Evolutionary conservation across 1,139 yeast genomes (phyloP), one percentile per base, ranked within the genome.

Genomic region (Scheffersomyces titani): DNA sequence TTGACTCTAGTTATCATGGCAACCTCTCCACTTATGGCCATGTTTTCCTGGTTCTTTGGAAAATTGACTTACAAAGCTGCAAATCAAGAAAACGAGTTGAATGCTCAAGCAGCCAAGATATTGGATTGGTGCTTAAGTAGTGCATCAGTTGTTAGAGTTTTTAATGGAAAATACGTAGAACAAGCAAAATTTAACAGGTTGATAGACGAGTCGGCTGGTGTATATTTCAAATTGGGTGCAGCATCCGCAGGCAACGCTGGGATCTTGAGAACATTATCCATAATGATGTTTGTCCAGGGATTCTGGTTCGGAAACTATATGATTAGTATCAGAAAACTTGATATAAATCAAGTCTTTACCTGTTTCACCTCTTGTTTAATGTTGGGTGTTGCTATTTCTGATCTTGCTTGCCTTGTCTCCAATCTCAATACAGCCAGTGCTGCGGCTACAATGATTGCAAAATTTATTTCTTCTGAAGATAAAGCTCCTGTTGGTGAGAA

Each of bases 271-370:
- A 74, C 84, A 19, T 63, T 92, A 6, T 79, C 88, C 0, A 75
- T 91, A 47, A 68, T 86, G 66, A 88, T 92, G 86, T 92, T 93
- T 76, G 90, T 92, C 1, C 97, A 92, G 69, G 97, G 96, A 0
- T 90, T 93, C 65, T 92, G 96, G 90, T 93, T 87, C 72, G 99
- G 98, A 3, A 83, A 88, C 47, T 75, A 78, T 53, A 81, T 90
- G 77, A 87, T 92, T 3, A 72, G 74, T 50, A 69, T 72, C 4
- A 84, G 84, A 0, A 77, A 80, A 19, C 67, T 86, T 11, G 64
- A 76, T 1, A 75, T 91, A 1, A 88, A 89, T 18, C 82, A 85
- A 48, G 90, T 93, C 0, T 78, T 94, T 56, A 89, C 97, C 0
- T 89, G 96, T 44, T 92, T 94, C 66, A 87, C 92, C 65, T 82